phyloP scores from a whole-genome alignment of 257 asterid genomes.

The Oldenlandia corymbosa region DNA sequence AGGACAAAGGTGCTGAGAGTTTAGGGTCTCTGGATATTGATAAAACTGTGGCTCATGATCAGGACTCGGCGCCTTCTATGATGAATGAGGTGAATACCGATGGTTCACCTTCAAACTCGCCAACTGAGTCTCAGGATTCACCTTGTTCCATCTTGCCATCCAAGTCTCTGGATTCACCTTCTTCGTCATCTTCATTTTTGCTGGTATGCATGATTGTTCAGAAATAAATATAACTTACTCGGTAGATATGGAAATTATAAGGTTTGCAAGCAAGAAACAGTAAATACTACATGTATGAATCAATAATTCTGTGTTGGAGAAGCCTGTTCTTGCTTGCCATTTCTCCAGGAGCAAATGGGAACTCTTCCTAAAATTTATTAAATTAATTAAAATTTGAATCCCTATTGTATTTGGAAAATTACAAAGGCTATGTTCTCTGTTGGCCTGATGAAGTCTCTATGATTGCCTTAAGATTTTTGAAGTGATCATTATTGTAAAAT shows the following conservation, averaged over 20 bases:
- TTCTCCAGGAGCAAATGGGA: not conserved
- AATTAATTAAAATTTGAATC: too few relatives aligned
- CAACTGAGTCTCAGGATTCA: constrained; percentile 22
- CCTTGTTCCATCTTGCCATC: constrained; percentile 22
- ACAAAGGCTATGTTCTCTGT: not conserved
- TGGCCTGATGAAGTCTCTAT: not conserved
- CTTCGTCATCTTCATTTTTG: constrained; percentile 37
- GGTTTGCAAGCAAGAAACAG: constrained; percentile 2
- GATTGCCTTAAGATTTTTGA: not conserved
- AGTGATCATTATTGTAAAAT: not conserved
- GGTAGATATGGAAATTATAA: not conserved
- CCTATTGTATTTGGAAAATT: not conserved
- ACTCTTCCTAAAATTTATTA: not conserved
- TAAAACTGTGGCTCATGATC: constrained; percentile 24
- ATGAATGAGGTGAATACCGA: constrained; percentile 33
- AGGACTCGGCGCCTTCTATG: constrained; percentile 19
- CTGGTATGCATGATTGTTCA: constrained; percentile 41
- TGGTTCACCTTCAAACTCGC: constrained; percentile 29
- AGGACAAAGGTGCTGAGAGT: constrained; percentile 29
- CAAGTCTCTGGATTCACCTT: constrained; percentile 24
- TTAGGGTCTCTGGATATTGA: constrained; percentile 25
- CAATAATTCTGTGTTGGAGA: not conserved
- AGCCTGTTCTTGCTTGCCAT: not conserved
- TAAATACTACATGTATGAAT: not conserved
- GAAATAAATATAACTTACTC: constrained; percentile 9